Evolutionary conservation across 148 eudicot species (phyloP), one percentile per base, ranked within the genome.

Genomic region (Fagopyrum tataricum): DNA sequence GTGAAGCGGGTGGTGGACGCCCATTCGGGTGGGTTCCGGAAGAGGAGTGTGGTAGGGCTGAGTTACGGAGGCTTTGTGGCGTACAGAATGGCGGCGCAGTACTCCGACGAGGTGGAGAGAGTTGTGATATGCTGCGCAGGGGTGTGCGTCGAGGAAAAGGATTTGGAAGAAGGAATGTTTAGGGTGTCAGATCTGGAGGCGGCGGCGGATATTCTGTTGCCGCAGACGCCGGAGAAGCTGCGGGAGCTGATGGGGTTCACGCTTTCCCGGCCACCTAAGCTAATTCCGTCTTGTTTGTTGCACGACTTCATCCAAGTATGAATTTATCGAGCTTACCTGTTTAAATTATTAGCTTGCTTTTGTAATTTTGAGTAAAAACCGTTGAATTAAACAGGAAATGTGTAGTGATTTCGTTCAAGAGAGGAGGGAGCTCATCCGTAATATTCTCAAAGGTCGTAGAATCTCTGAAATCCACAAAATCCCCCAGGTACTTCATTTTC

Each of bases 21-120:
- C 24, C 76, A 77, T 46, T 37, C 52, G 41, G 48, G 21, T 7
- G 72, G 51, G 13, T 20, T 15, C 4, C 10, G 4, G 46, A 80
- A 46, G 74, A 62, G 83, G 79, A 82, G 80, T 11, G 85, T 87
- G 7, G 90, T 82, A 55, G 98, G 98, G 71, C 64, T 93, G 70
- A 93, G 98, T 80, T 93, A 93, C 26, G 98, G 98, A 0, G 98
- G 98, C 17, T 90, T 88, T 39, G 96, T 93, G 80, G 92, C 94
- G 7, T 93, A 90, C 70, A 78, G 85, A 18, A 66, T 93, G 87
- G 96, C 94, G 72, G 88, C 79, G 74, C 79, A 79, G 76, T 85
- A 55, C 15, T 48, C 37, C 47, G 85, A 78, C 53, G 74, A 23
- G 61, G 90, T 93, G 76, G 98, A 89, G 79, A 78, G 78, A 75